Conservation (phyloP, 768 basidiomycete genomes). For the Gloeopeniophorella convolvens region DNA sequence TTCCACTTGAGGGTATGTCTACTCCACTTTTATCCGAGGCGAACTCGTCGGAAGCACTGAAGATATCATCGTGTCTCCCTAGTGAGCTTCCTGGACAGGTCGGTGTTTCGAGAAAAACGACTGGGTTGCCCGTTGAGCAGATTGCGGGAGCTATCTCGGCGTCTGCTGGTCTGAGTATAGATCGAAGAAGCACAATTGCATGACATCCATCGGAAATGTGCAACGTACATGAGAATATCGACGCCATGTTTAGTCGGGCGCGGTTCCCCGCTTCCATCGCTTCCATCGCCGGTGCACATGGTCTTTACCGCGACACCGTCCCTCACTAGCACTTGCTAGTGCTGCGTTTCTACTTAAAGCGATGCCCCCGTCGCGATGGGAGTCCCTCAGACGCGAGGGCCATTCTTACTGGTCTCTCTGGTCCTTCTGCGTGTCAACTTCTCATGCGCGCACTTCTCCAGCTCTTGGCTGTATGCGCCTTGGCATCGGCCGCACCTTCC, state of each 20-base stretch:
- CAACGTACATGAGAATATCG: not conserved
- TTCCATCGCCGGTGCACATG: not conserved
- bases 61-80: too few relatives aligned
- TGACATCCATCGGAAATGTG: not conserved
- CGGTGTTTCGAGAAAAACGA: too few relatives aligned
- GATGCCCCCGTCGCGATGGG: not conserved
- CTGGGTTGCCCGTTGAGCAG: too few relatives aligned
- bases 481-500: constrained; percentile 20
- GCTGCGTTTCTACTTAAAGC: not conserved
- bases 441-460: constrained; percentile 2
- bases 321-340: not conserved
- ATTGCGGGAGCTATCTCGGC: not conserved
- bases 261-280: too few relatives aligned
- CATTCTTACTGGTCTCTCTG: not conserved
- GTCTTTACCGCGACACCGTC: not conserved
- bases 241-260: not conserved
- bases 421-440: not conserved
- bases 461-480: constrained; percentile 17
- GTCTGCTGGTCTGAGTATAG: not conserved
- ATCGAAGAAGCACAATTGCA: not conserved
- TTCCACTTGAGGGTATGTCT: too few relatives aligned
- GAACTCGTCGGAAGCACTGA: too few relatives aligned
- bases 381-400: not conserved
- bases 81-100: too few relatives aligned
- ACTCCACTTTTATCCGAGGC: too few relatives aligned